Conservation (phyloP, 176 grass and related monocot species). For the Coix lacrymajobi region DNA sequence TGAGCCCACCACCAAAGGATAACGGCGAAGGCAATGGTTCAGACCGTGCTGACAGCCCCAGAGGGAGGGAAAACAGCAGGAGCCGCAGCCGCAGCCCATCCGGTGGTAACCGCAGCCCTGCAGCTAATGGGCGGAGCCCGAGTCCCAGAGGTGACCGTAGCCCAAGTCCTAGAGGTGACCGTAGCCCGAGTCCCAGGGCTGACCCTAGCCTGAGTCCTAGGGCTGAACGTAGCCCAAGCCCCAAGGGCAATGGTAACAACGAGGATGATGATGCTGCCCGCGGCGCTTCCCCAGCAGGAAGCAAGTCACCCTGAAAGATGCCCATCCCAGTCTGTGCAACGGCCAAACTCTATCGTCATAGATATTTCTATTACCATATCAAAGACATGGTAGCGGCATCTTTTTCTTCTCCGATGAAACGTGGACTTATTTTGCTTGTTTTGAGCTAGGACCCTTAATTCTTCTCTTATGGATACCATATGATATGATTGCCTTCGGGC, state of each 20-base stretch:
- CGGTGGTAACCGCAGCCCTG: constrained; percentile 51
- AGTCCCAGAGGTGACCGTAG: constrained; percentile 41
- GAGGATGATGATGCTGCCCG: background rate
- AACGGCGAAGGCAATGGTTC: constrained; percentile 43
- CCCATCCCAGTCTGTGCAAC: background rate
- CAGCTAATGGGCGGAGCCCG: constrained; percentile 34
- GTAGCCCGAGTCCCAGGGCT: background rate
- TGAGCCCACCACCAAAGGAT: constrained; percentile 46
- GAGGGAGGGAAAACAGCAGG: constrained; percentile 37
- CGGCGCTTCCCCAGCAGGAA: background rate
- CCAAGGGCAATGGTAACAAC: constrained; percentile 7
- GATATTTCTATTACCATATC: background rate
- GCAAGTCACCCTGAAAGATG: constrained; percentile 1
- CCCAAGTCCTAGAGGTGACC: constrained; percentile 33
- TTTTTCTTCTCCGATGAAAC: background rate
- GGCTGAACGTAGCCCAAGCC: constrained; percentile 35
- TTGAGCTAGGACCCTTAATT: background rate
- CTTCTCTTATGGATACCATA: background rate
- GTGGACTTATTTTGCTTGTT: background rate
- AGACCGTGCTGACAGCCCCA: constrained; percentile 45
- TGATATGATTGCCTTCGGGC: background rate
- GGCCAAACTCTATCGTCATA: background rate
- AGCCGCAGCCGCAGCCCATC: constrained; percentile 30
- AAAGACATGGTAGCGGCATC: background rate
- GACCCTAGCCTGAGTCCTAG: constrained; percentile 44